Percentiles rank a stretch among this genome's conserved stretches.
These are phyloP conservation scores for Rubia yunnanensis DNA, from an alignment of 257 asterid species.

Conservation along the genomic window DNA sequence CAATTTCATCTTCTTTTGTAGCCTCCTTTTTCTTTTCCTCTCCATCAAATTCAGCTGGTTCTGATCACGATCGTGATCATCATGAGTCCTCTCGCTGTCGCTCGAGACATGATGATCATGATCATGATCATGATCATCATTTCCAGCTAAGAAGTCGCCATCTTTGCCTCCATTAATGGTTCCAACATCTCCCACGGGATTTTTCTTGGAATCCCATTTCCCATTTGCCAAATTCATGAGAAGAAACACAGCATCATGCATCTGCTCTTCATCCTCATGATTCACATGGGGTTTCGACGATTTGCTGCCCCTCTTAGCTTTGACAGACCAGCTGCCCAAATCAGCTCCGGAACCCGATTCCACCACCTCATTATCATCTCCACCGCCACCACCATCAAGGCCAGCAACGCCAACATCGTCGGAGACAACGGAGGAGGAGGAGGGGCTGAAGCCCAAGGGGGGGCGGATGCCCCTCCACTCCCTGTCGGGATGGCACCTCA, in stretches of 20 bases:
- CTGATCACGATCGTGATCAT: not conserved
- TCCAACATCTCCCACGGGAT: not conserved
- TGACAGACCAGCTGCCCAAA: slow-evolving; percentile 36
- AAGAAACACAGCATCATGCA: slow-evolving; percentile 25
- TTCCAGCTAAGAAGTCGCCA: slow-evolving; percentile 9
- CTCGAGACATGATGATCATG: not conserved
- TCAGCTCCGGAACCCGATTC: slow-evolving; percentile 2
- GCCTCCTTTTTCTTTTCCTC: slow-evolving; percentile 26
- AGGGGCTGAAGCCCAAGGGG: slow-evolving; percentile 7
- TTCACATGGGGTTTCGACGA: not conserved
- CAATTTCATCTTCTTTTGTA: slow-evolving; percentile 26
- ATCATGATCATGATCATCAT: not conserved
- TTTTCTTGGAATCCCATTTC: not conserved
- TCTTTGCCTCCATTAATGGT: not conserved
- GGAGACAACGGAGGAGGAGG: slow-evolving; percentile 18
- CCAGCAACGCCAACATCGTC: slow-evolving; percentile 9
- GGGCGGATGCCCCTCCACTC: slow-evolving; percentile 55
- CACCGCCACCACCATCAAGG: not conserved
- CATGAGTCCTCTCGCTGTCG: slow-evolving; percentile 3
- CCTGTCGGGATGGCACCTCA: slow-evolving; percentile 58
- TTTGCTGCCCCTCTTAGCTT: slow-evolving; percentile 54
- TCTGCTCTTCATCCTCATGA: slow-evolving; percentile 15
- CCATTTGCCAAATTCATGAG: slow-evolving; percentile 41
- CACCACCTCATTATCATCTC: not conserved
- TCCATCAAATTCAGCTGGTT: slow-evolving; percentile 4